Percentiles rank a stretch among this genome's conserved stretches.
phyloP scores from a whole-genome alignment of 495 filamentous ascomycete species.

The Talaromyces proteolyticus region DNA sequence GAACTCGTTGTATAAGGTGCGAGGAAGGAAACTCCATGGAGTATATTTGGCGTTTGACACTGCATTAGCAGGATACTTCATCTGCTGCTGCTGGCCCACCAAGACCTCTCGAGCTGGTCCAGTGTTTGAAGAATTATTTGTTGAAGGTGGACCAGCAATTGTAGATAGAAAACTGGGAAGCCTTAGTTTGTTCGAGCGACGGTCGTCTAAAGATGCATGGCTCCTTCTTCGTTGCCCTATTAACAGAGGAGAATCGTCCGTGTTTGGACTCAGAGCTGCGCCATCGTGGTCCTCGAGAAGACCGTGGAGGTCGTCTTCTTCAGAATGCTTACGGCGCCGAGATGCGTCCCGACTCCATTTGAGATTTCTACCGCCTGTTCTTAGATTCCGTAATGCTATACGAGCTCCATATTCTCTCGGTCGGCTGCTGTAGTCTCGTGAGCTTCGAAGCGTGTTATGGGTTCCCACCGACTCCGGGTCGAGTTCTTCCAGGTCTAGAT shows the following conservation, averaged over 20 bases:
- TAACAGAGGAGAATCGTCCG: constrained; percentile 61
- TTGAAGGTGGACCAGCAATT: constrained; percentile 11
- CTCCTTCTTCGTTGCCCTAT: constrained; percentile 16
- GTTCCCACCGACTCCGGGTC: constrained; percentile 47
- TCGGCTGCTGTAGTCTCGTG: constrained; percentile 30
- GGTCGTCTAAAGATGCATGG: constrained; percentile 23
- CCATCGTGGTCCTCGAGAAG: constrained; percentile 47
- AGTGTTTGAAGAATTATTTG: neutral
- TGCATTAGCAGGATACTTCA: constrained; percentile 59
- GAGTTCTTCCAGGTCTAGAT: constrained; percentile 67
- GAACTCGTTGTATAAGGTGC: constrained; percentile 96
- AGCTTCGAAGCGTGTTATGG: constrained; percentile 27
- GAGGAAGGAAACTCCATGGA: constrained; percentile 87
- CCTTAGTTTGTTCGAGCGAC: constrained; percentile 16
- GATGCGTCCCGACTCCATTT: constrained; percentile 46
- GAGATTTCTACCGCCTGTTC: constrained; percentile 59
- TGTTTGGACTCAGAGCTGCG: constrained; percentile 38
- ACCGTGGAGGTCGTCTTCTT: constrained; percentile 50
- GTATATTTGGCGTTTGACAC: constrained; percentile 98
- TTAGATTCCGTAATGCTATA: constrained; percentile 67
- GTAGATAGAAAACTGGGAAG: constrained; percentile 25
- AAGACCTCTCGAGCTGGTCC: constrained; percentile 37
- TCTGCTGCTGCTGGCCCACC: constrained; percentile 33
- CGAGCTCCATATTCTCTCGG: constrained; percentile 45
- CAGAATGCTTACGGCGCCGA: constrained; percentile 28